Evolutionary conservation across 495 filamentous ascomycete species (phyloP), one percentile per base, ranked within the genome.

Genomic region (Ascodesmis nigricans): DNA sequence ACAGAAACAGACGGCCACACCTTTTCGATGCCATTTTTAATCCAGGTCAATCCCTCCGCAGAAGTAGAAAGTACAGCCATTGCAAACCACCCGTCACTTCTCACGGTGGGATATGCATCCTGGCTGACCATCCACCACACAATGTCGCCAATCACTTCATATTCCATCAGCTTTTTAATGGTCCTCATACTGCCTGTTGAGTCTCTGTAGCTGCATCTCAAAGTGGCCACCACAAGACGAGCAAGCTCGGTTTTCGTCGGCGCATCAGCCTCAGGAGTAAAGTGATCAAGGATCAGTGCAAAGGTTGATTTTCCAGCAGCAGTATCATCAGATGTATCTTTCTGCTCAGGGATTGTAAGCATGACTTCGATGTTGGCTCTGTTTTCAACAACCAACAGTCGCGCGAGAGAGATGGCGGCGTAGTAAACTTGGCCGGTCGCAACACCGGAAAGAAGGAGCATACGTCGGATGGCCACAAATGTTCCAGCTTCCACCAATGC

Each of bases 181-280:
- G 63, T 46, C 4, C 41, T 40, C 8, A 25, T 41, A 3, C 22
- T 16, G 3, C 21, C n/a, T 2, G 28, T 8, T 21, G 31, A n/a
- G 3, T 10, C 38, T 4, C 55, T 55, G 35, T 63, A 57, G 16
- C 75, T 49, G 2, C 64, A 63, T 1, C 77, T 69, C 41, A 74
- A 75, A 19, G 77, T 59, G 11, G 66, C 68, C 36, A 65, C 64
- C 23, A 73, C 52, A 5, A 64, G 66, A 20, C 78, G 70, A 3
- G 75, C 69, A 34, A 76, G 69, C 44, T 87, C 78, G 6, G 70
- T 73, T 53, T 73, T 76, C 14, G 67, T 78, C 2, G 75, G 73
- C 4, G 55, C 42, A 5, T 66, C 65, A 19, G 69, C 66, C 2
- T 61, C 53, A 29, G 73, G 67, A 3, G 68, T 60, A 23, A 66